These are phyloP conservation scores for Hortaea werneckii DNA, from an alignment of 2,329 filamentous ascomycete genomes.

Conservation along the genomic window DNA sequence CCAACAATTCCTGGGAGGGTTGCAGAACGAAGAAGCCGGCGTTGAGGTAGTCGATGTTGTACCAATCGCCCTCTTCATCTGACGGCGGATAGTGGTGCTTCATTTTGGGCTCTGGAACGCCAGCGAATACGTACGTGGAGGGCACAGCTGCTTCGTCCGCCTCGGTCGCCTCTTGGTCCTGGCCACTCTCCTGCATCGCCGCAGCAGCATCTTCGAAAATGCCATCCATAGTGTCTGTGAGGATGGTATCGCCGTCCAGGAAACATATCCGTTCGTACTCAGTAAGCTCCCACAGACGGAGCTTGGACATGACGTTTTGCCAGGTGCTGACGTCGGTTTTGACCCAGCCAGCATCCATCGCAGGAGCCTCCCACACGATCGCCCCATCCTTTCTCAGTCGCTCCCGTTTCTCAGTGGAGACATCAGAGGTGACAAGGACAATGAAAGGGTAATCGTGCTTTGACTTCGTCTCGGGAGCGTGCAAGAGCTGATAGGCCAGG, in stretches of 20 bases:
- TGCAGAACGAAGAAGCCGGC: constrained; percentile 30
- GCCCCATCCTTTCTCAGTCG: constrained; percentile 21
- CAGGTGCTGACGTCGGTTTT: constrained; percentile 13
- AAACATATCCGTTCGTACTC: constrained; percentile 28
- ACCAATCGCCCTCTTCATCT: constrained; percentile 18
- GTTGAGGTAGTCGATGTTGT: constrained; percentile 24
- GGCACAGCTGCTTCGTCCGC: constrained; percentile 21
- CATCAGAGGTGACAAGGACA: constrained; percentile 20
- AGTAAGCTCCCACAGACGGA: constrained; percentile 29
- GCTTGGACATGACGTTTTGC: constrained; percentile 29
- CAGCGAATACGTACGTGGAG: constrained; percentile 24
- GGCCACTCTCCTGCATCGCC: constrained; percentile 9
- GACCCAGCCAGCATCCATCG: constrained; percentile 9
- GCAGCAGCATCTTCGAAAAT: constrained; percentile 26
- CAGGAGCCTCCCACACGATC: constrained; percentile 12
- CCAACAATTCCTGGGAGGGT: constrained; percentile 21
- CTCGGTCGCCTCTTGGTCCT: constrained; percentile 5
- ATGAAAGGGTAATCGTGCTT: constrained; percentile 19
- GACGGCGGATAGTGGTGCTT: constrained; percentile 27
- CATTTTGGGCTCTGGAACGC: constrained; percentile 24
- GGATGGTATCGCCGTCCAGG: constrained; percentile 27
- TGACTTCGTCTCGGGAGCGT: constrained; percentile 20
- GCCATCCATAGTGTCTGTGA: constrained; percentile 20
- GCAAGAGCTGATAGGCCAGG: constrained; percentile 23
- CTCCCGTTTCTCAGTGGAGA: constrained; percentile 16